phyloP scores from a whole-genome alignment of 345 rosid genomes.

The Geranium rotundifolium region DNA sequence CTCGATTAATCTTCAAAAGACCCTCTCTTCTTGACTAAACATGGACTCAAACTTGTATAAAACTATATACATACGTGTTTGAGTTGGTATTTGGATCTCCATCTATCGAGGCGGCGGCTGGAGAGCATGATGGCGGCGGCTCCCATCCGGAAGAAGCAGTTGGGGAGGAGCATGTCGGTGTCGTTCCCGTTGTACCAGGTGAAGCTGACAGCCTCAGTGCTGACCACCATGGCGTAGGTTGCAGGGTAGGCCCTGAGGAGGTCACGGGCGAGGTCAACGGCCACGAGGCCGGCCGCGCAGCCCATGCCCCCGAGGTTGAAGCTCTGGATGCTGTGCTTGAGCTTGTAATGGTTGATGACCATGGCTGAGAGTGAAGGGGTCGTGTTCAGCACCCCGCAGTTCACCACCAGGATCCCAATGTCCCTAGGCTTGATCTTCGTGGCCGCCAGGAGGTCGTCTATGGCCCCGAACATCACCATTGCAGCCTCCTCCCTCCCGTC shows the following conservation, averaged over 20 bases:
- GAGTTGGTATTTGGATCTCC: constrained; percentile 51
- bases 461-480: constrained; percentile 50
- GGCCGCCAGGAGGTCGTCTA: constrained; percentile 42
- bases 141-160: constrained; percentile 68
- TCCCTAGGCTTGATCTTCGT: constrained; percentile 40
- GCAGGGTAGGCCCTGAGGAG: constrained; percentile 43
- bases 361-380: constrained; percentile 61
- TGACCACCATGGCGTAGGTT: constrained; percentile 50
- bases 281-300: constrained; percentile 63
- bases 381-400: constrained; percentile 59
- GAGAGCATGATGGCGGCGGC: constrained; percentile 65
- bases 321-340: constrained; percentile 47
- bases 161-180: constrained; percentile 48
- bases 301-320: constrained; percentile 83
- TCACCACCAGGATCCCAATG: constrained; percentile 44
- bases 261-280: constrained; percentile 30
- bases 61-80: too few species aligned
- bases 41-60: too few species aligned
- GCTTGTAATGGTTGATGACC: constrained; percentile 65
- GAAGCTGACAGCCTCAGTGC: constrained; percentile 51
- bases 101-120: constrained; percentile 37
- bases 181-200: constrained; percentile 58
- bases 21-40: too few species aligned
- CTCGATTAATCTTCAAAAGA: too few species aligned
- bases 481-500: constrained; percentile 69